These are phyloP conservation scores for Calonectria honghensis DNA, from an alignment of 2,329 filamentous ascomycete genomes.

Conservation along the genomic window DNA sequence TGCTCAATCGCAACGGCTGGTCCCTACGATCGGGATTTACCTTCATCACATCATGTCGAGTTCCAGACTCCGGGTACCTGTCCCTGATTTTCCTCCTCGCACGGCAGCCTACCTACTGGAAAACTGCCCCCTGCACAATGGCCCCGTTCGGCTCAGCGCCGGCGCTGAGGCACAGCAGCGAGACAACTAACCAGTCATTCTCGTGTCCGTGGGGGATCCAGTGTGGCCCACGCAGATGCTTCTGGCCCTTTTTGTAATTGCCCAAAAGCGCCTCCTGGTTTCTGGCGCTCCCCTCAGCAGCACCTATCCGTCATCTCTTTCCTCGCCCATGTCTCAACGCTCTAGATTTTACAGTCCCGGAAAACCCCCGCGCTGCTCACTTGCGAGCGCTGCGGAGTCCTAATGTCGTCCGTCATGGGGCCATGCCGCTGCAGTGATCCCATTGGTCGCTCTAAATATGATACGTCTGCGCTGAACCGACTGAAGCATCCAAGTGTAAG, in stretches of 20 bases:
- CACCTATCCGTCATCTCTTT: background rate
- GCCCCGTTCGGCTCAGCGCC: background rate
- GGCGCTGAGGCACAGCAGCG: conserved; percentile 6
- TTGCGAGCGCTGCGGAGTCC: conserved; percentile 1
- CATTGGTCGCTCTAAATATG: conserved; percentile 3
- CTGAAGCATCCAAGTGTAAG: conserved; percentile 21
- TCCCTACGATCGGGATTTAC: conserved; percentile 18
- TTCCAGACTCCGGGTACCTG: conserved; percentile 22
- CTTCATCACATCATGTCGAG: background rate
- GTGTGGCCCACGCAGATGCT: conserved; percentile 1
- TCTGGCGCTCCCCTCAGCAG: background rate
- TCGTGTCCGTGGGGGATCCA: conserved; percentile 8
- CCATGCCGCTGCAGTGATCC: background rate
- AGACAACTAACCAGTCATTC: conserved; percentile 28
- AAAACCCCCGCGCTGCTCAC: conserved; percentile 2
- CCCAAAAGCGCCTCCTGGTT: background rate
- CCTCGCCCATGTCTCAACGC: background rate
- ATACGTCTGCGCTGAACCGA: conserved; percentile 1
- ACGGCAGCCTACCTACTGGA: background rate
- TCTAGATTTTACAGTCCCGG: background rate
- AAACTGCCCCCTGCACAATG: background rate
- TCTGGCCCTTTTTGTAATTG: conserved; percentile 16
- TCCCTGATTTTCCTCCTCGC: background rate
- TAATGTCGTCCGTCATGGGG: background rate
- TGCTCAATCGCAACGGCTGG: conserved; percentile 23